Evolutionary conservation across 768 basidiomycete genomes (phyloP), one percentile per base, ranked within the genome.

Genomic region (Amanita polypyramis): DNA sequence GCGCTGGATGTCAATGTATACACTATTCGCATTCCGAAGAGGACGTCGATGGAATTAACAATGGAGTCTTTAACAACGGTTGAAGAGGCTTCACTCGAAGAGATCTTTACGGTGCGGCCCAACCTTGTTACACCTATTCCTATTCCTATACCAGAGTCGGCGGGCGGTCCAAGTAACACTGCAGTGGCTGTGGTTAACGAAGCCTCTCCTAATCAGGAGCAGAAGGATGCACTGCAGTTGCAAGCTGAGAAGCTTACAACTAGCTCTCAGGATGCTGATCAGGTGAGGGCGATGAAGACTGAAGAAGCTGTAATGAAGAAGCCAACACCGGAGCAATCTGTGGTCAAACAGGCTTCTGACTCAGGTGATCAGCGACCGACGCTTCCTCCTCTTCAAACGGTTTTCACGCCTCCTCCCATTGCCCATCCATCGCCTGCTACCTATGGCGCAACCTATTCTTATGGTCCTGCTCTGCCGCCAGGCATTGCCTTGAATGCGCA

Each of bases 401-500:
- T 63, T 14, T 75, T 70, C 54, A 67, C 67, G 12, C 69, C 69
- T 20, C 61, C 70, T 1, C 70, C 70, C 3, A 42, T 65, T 29
- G 52, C 65, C 5, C 68, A 70, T 45, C 60, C 64, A 35, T 77
- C 85, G 1, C 79, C 84, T 9, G 70, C 84, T 9, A 70, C 73
- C 1, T 87, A 77, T 52, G 72, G 74, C n/a, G 80, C 87, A 7
- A 76, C 84, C 12, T 90, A 85, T 47, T 66, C 67, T 2, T 85
- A 77, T 59, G 68, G 71, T 5, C 62, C 72, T 5, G 52, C 82
- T 15, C 76, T 87, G n/a, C 80, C 85, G 3, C 79, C 79, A 11
- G 88, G 88, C 41, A 72, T 89, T 43, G 85, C 74, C 11, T 65
- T 88, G 58, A 80, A 80, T 54, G 76, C 79, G 46, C 80, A 85